Evolutionary conservation across 2,329 filamentous ascomycete species (phyloP).

Genomic region (Blumeria graminis): DNA sequence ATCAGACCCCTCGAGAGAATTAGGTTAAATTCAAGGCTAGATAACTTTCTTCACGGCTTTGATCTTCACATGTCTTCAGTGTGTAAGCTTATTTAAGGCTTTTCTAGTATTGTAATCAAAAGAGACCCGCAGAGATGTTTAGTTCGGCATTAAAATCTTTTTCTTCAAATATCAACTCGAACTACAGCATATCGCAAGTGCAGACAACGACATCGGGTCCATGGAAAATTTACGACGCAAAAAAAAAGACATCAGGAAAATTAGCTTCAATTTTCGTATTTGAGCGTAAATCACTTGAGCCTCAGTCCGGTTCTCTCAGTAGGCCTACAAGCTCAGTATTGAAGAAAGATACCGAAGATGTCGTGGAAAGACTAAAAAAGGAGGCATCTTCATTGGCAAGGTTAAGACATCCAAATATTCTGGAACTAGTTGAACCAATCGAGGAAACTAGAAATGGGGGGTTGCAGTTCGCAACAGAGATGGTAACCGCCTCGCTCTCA

Average conservation of each 20-base stretch:
- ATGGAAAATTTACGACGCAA: constrained; percentile 95
- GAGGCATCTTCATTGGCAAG: constrained; percentile 76
- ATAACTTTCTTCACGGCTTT: too few relatives aligned
- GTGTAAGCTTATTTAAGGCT: not conserved
- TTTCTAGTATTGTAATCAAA: not conserved
- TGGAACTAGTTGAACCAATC: constrained; percentile 83
- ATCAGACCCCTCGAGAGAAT: too few relatives aligned
- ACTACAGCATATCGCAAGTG: constrained; percentile 61
- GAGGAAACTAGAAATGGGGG: constrained; percentile 83
- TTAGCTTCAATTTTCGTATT: constrained; percentile 83
- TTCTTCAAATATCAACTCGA: constrained; percentile 71
- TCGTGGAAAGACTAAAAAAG: constrained; percentile 72
- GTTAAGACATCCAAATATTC: constrained; percentile 69
- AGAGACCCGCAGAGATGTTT: constrained; percentile 7
- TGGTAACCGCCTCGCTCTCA: constrained; percentile 69
- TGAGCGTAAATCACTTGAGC: constrained; percentile 66
- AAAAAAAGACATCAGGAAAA: constrained; percentile 86
- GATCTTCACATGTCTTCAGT: too few relatives aligned
- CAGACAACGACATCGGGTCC: constrained; percentile 64
- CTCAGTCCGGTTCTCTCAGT: constrained; percentile 35
- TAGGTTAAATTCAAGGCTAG: too few relatives aligned
- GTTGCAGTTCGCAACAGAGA: constrained; percentile 86
- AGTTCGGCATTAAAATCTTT: constrained; percentile 74
- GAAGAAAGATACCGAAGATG: constrained; percentile 68
- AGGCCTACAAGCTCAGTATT: constrained; percentile 40